Conservation (phyloP, 441 rosid species). For the Lepidium campestre region DNA sequence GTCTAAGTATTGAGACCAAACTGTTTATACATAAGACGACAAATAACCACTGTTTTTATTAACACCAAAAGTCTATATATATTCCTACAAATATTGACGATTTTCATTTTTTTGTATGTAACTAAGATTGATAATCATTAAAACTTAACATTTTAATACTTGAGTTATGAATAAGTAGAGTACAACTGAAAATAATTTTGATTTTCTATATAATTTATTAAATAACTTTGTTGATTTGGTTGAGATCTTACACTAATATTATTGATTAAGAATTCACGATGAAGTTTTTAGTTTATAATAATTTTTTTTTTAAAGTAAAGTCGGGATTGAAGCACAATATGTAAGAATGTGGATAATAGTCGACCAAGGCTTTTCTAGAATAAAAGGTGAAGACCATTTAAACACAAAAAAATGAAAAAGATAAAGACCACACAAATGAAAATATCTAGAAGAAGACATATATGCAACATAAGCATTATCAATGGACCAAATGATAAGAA, state of each 20-base stretch:
- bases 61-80: not conserved
- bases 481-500: not conserved
- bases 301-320: not conserved
- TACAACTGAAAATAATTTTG: too few relatives aligned
- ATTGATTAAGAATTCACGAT: too few relatives aligned
- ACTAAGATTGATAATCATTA: not conserved
- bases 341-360: not conserved
- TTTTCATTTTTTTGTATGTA: not conserved
- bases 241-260: not conserved
- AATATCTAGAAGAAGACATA: not conserved
- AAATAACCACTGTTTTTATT: not conserved
- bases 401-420: not conserved
- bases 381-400: not conserved
- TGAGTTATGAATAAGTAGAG: too few relatives aligned
- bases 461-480: not conserved
- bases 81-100: not conserved
- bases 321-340: not conserved
- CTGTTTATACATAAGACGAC: not conserved
- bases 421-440: not conserved
- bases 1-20: slow-evolving; percentile 16
- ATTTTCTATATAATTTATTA: not conserved
- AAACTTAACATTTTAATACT: too few relatives aligned
- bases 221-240: not conserved
- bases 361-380: not conserved
- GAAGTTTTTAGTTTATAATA: not conserved